Percentiles rank a stretch among this genome's conserved stretches.
phyloP scores from a whole-genome alignment of 495 filamentous ascomycete species.

The Tuber aestivum region DNA sequence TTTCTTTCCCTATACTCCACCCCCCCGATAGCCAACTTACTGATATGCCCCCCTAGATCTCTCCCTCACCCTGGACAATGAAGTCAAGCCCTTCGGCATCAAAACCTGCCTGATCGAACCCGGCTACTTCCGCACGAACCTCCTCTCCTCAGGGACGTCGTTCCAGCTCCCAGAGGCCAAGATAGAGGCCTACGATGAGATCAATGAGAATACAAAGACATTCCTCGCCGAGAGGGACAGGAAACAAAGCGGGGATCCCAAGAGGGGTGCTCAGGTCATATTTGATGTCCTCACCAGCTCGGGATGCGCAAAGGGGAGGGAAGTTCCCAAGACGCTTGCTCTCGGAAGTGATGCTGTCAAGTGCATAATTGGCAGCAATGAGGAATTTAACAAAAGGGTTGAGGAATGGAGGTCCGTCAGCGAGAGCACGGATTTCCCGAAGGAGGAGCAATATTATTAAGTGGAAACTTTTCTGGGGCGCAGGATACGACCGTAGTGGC shows the following conservation, averaged over 20 bases:
- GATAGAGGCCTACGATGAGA: conserved; percentile 35
- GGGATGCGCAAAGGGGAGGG: conserved; percentile 38
- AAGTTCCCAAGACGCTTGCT: conserved; percentile 39
- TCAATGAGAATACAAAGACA: conserved; percentile 13
- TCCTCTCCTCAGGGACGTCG: conserved; percentile 31
- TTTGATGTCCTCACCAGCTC: conserved; percentile 45
- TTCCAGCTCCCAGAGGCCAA: conserved; percentile 24
- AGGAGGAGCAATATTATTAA: conserved; percentile 14
- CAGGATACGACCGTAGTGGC: not conserved
- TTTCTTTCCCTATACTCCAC: not conserved
- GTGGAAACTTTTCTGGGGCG: not conserved
- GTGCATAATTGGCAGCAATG: conserved; percentile 41
- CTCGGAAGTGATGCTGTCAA: conserved; percentile 45
- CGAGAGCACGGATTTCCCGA: conserved; percentile 25
- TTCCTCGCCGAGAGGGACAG: conserved; percentile 17
- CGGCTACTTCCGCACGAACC: conserved; percentile 50
- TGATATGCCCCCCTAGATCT: conserved; percentile 39
- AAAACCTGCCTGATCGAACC: conserved; percentile 48
- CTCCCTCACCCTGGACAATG: conserved; percentile 48
- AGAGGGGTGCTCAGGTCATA: conserved; percentile 41
- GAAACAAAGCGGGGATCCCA: conserved; percentile 46
- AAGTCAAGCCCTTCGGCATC: conserved; percentile 49
- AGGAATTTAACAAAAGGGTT: conserved; percentile 41
- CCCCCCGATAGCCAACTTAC: conserved; percentile 1
- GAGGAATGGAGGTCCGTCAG: conserved; percentile 43